Conservation (phyloP, 345 rosid species). For the Turritis glabra region DNA sequence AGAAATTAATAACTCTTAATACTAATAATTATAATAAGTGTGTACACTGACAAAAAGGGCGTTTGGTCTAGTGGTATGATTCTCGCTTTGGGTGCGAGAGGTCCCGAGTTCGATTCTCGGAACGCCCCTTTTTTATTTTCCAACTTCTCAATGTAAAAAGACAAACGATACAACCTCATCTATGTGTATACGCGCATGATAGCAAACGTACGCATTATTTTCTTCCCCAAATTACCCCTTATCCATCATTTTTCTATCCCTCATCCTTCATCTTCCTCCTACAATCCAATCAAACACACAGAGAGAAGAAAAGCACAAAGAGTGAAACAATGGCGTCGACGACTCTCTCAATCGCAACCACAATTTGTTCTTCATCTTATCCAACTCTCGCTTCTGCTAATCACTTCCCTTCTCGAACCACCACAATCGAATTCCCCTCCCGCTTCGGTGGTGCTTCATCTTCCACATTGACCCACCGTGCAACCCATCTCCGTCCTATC, state of each 20-base stretch:
- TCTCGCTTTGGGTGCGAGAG: slow-evolving; percentile 90
- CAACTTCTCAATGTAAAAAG: not conserved
- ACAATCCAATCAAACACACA: not conserved
- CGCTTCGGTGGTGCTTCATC: slow-evolving; percentile 32
- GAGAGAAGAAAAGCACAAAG: not conserved
- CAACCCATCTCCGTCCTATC: slow-evolving; percentile 54
- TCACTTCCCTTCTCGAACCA: slow-evolving; percentile 30
- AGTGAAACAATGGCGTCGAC: slow-evolving; percentile 45
- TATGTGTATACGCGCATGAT: not conserved
- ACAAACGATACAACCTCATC: not conserved
- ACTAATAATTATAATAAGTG: too few species aligned
- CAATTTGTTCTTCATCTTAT: slow-evolving; percentile 41
- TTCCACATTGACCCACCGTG: slow-evolving; percentile 42
- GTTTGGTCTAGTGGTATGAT: slow-evolving; percentile 85
- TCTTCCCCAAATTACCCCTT: slow-evolving; percentile 30
- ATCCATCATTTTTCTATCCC: slow-evolving; percentile 16
- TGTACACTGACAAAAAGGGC: slow-evolving; percentile 51
- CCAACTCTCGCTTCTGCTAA: slow-evolving; percentile 23
- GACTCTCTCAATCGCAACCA: slow-evolving; percentile 43
- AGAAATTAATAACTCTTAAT: too few species aligned
- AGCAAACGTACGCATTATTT: not conserved
- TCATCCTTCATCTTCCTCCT: slow-evolving; percentile 10
- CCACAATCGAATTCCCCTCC: slow-evolving; percentile 45
- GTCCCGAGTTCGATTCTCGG: slow-evolving; percentile 92
- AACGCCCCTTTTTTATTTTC: slow-evolving; percentile 40